These are phyloP conservation scores for Trichoderma sp. DNA, from an alignment of 2,329 filamentous ascomycete species.

Conservation along the genomic window DNA sequence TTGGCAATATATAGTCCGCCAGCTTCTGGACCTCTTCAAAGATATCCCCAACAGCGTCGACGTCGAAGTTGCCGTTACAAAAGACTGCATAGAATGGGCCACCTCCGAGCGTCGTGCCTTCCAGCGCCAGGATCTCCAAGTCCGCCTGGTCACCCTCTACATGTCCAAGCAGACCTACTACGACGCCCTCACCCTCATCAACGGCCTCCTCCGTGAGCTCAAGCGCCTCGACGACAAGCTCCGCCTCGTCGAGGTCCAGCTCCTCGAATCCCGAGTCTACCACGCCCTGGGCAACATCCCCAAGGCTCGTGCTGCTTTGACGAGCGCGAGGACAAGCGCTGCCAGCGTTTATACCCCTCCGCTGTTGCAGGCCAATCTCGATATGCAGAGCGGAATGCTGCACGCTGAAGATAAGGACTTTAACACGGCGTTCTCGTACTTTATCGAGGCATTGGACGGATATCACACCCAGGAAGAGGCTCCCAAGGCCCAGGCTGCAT, in stretches of 20 bases:
- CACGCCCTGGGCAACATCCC: conserved; percentile 95
- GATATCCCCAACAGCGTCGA: conserved; percentile 93
- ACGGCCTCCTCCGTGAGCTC: conserved; percentile 90
- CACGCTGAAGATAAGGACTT: conserved; percentile 99
- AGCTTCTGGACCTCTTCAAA: conserved; percentile 92
- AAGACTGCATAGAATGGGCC: conserved; percentile 99
- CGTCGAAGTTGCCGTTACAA: conserved; percentile 90
- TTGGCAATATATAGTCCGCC: conserved; percentile 66
- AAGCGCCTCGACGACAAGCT: conserved; percentile 99
- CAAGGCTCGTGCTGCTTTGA: conserved; percentile 92
- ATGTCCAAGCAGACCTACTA: conserved; percentile 98
- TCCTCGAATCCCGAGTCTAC: conserved; percentile 95
- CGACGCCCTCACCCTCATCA: conserved; percentile 94
- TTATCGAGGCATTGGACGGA: conserved; percentile 96
- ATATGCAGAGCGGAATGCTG: conserved; percentile 99
- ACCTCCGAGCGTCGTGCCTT: conserved; percentile 92
- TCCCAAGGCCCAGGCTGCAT: conserved; percentile 85
- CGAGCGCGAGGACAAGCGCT: conserved; percentile 88
- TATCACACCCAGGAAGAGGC: conserved; percentile 92
- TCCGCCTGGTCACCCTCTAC: conserved; percentile 86
- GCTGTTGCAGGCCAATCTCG: conserved; percentile 88
- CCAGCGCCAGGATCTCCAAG: conserved; percentile 96
- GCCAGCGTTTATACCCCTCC: conserved; percentile 97
- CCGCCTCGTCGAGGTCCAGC: conserved; percentile 94
- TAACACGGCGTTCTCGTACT: conserved; percentile 98